Base-by-base conservation (phyloP, 2,329 filamentous ascomycete species). In the Sporothrix inflata region DNA sequence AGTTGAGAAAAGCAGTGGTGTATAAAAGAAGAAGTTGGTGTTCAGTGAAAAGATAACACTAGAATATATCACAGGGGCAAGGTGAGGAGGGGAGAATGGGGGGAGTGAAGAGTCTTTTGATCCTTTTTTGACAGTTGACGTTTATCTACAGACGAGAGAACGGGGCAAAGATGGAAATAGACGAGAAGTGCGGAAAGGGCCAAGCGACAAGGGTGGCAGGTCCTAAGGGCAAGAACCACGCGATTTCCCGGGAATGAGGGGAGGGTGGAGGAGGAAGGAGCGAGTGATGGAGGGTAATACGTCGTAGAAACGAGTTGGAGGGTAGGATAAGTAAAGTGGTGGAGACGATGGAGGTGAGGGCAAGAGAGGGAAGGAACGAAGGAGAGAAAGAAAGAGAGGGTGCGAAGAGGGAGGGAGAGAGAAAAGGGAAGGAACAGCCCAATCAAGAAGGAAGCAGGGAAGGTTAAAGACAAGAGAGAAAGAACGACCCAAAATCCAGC, bases 181-280 rank as follows among this genome's bases (percentile, higher is more conserved):
- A 24, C n/a, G 12, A 42, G 24, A 30, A 49, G 24, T 16, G 27
- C 65, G 65, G 47, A 47, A 67, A 42, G 49, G 21, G 27, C 27
- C 65, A 51, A n/a, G 63, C 30, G 65, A 51, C 65, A 67, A 51
- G 65, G 63, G 65, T 67, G 65, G 45, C 45, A 53, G 40, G n/a
- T 5, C 19, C 24, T 30, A 12, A 21, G 34, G 21, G 30, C 40
- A 34, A 60, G 21, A 42, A 68, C 49, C 68, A 68, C 68, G 68
- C 71, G 71, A 66, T 57, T 72, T 61, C 38, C 34, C 61, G 42
- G 67, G 53, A 69, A 53, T 65, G 53, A 45, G 53, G 69, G 72
- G 72, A 53, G 57, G n/a, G 40, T 53, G 16, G 61, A 24, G 61
- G 63, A 55, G 42, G 55, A 47, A 53, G 40, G 61, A 47, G 27